phyloP scores from a whole-genome alignment of 129 eudicot species.

The Flaveria ramosissima region DNA sequence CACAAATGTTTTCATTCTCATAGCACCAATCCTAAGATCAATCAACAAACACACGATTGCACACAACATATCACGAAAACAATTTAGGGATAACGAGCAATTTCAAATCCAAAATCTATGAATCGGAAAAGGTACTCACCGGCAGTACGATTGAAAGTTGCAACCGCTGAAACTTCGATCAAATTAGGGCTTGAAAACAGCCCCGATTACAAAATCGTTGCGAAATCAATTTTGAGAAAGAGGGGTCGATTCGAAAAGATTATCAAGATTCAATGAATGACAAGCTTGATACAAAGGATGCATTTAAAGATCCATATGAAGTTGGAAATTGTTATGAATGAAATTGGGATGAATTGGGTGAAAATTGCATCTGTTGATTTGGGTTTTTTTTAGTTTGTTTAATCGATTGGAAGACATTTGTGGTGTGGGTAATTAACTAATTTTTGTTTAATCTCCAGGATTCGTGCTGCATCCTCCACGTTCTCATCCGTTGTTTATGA shows the following conservation, averaged over 20 bases:
- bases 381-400: not conserved
- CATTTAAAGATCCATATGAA: not conserved
- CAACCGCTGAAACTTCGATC: slow-evolving; percentile 10
- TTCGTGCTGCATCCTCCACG: slow-evolving; percentile 58
- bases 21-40: not conserved
- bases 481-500: slow-evolving; percentile 5
- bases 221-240: not conserved
- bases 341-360: not conserved
- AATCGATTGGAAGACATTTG: slow-evolving; percentile 6
- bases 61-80: too few relatives aligned
- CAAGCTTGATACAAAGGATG: not conserved
- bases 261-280: not conserved
- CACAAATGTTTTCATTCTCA: not conserved
- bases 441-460: slow-evolving; percentile 28
- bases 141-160: not conserved
- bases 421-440: not conserved
- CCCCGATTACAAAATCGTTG: not conserved
- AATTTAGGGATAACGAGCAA: too few relatives aligned
- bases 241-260: not conserved
- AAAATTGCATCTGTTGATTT: not conserved
- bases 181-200: slow-evolving; percentile 25
- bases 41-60: not conserved
- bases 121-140: slow-evolving; percentile 15
- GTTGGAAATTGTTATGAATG: not conserved
- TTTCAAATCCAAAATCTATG: not conserved